phyloP scores from a whole-genome alignment of 192 early-diverging fungal species.

The Rhizoclosmatium sp. region DNA sequence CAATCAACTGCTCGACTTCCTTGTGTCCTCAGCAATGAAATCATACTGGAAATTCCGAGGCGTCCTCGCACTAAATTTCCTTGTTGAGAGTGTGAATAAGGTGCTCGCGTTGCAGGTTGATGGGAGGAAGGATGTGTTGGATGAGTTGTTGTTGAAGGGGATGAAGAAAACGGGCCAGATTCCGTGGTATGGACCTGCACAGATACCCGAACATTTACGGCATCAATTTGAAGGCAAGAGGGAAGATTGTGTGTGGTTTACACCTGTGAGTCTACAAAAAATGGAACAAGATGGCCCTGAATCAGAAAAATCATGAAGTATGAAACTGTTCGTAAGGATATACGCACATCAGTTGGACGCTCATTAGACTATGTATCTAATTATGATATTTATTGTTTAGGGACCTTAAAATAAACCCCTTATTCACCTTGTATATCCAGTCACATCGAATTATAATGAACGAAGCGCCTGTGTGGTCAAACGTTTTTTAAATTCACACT shows the following conservation, averaged over 20 bases:
- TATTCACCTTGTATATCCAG: background rate
- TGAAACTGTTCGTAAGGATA: background rate
- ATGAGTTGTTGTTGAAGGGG: constrained; percentile 14
- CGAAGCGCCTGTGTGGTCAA: too few species aligned
- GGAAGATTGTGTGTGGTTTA: background rate
- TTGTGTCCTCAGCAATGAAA: background rate
- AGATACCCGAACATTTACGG: background rate
- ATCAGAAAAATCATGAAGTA: background rate
- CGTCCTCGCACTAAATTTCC: background rate
- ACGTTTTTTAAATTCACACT: too few species aligned
- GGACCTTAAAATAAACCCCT: background rate
- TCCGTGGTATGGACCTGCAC: background rate
- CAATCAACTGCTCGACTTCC: background rate
- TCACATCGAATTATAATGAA: background rate
- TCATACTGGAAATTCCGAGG: background rate
- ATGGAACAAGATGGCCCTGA: background rate
- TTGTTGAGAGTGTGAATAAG: background rate
- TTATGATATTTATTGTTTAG: background rate
- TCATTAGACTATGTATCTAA: background rate
- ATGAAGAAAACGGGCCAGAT: constrained; percentile 14
- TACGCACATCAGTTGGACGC: background rate
- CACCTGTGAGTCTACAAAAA: background rate
- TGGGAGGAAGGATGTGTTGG: background rate
- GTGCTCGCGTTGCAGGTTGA: background rate
- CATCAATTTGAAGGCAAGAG: background rate